Conservation (phyloP, 169 alveolate species). For the Besnoitia besnoiti region DNA sequence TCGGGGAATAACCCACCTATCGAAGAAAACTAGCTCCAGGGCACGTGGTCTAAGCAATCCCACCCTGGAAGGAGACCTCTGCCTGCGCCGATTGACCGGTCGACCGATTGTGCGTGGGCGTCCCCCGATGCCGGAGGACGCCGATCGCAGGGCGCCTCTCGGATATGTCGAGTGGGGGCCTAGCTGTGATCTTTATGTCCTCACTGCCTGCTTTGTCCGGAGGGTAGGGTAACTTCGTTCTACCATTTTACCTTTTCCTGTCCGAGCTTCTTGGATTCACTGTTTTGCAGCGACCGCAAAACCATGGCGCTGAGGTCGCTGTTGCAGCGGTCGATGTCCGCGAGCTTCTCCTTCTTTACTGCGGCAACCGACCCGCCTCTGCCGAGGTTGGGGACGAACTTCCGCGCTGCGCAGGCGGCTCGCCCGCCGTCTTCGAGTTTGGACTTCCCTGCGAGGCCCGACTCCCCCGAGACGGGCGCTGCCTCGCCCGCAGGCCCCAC, state of each 20-base stretch:
- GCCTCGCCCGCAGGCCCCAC: not conserved
- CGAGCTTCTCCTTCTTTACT: not conserved
- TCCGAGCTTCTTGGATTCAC: not conserved
- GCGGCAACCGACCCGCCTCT: not conserved
- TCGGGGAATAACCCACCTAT: no score
- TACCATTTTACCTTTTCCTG: constrained; percentile 12
- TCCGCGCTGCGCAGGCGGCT: not conserved
- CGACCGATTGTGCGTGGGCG: no score
- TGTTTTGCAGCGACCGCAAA: not conserved
- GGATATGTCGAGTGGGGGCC: no score
- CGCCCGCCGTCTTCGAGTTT: not conserved
- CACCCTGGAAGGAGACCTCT: no score
- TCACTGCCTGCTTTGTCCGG: no score
- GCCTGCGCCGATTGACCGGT: no score
- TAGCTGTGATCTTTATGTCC: no score
- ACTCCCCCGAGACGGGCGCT: not conserved
- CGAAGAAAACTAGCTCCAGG: no score
- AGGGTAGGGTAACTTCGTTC: no score
- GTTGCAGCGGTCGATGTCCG: not conserved
- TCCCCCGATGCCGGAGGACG: no score
- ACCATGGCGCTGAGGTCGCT: not conserved
- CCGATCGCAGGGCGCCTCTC: no score
- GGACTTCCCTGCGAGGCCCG: not conserved
- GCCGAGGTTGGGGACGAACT: constrained; percentile 24
- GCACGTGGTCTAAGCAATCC: no score